Evolutionary conservation across 768 basidiomycete species (phyloP), one percentile per base, ranked within the genome.

Genomic region (Mrakia blollopis): DNA sequence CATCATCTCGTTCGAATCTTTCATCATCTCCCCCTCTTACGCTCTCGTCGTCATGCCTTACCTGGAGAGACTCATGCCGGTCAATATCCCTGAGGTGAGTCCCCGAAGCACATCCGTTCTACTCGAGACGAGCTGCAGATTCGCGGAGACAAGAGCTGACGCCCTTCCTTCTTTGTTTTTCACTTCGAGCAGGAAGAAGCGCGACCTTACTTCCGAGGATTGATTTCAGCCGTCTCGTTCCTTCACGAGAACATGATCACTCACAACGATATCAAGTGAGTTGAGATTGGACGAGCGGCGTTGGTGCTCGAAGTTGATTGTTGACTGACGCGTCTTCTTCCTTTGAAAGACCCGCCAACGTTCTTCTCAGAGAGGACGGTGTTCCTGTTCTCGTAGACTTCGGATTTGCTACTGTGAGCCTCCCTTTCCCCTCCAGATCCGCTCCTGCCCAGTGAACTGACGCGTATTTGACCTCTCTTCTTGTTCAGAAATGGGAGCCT

Each of bases 1-100:
- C 78, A 91, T 98, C 84, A 91, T 98, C 78, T 89, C 89, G 16
- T 98, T 98, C 84, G 90, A 94, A 81, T 91, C 92, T 5, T 98
- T 98, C 86, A 91, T 96, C 82, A 92, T 95, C 80, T 93, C 93
- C 0, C 92, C 93, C 7, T 91, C 89, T 39, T 94, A 91, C 83
- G 94, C 93, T 60, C 87, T 95, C 78, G 78, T 84, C 67, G 79
- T 81, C 11, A 97, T 95, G 94, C 88, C 91, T 37, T 93, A 88
- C 83, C 90, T 94, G 79, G 91, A 92, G n/a, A 87, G 88, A 0
- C 89, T 92, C 47, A 87, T 98, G 68, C 92, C 93, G 0, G 94
- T 98, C 68, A 91, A 92, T 83, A 91, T 98, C 0, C 87, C 89
- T 47, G 94, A 97, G 80, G 80, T 77, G 2, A 30, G 71, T 73